phyloP scores from a whole-genome alignment of 1,284 basidiomycete genomes.

The Pulveroboletus sp. region DNA sequence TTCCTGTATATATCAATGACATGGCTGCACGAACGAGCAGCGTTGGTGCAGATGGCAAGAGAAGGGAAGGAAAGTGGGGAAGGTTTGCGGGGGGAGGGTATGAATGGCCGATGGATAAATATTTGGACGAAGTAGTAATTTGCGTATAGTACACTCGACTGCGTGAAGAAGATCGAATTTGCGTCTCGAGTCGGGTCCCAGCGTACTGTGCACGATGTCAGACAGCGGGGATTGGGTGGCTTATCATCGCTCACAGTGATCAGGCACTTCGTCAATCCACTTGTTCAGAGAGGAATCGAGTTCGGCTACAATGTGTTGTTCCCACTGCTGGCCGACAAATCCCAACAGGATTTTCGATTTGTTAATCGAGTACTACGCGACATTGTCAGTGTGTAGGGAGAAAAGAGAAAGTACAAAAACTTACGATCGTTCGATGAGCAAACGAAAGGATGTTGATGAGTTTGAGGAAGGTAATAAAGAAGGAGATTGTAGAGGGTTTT shows the following conservation, averaged over 20 bases:
- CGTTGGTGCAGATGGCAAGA: slow-evolving; percentile 81
- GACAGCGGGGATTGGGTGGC: background rate
- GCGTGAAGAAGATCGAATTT: slow-evolving; percentile 54
- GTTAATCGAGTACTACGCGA: slow-evolving; percentile 65
- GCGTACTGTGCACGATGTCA: slow-evolving; percentile 41
- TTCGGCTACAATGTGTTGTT: slow-evolving; percentile 69
- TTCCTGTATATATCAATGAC: slow-evolving; percentile 56
- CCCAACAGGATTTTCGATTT: slow-evolving; percentile 58
- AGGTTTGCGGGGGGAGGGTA: slow-evolving; percentile 60
- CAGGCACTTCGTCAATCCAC: slow-evolving; percentile 73
- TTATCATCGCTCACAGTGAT: slow-evolving; percentile 46
- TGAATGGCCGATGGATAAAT: slow-evolving; percentile 79
- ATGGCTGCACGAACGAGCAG: slow-evolving; percentile 75
- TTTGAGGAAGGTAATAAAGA: slow-evolving; percentile 57
- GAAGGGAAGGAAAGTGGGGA: slow-evolving; percentile 64
- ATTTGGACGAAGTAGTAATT: slow-evolving; percentile 75
- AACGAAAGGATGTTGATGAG: slow-evolving; percentile 66
- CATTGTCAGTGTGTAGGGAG: background rate
- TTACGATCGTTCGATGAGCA: slow-evolving; percentile 59
- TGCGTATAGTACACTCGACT: slow-evolving; percentile 65
- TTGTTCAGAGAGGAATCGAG: slow-evolving; percentile 74
- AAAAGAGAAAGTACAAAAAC: slow-evolving; percentile 19
- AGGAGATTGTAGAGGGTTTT: slow-evolving; percentile 49
- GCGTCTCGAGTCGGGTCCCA: slow-evolving; percentile 73
- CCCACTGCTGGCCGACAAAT: slow-evolving; percentile 58